Evolutionary conservation across 106 monocot species (phyloP).

Genomic region (Allium cepa): DNA sequence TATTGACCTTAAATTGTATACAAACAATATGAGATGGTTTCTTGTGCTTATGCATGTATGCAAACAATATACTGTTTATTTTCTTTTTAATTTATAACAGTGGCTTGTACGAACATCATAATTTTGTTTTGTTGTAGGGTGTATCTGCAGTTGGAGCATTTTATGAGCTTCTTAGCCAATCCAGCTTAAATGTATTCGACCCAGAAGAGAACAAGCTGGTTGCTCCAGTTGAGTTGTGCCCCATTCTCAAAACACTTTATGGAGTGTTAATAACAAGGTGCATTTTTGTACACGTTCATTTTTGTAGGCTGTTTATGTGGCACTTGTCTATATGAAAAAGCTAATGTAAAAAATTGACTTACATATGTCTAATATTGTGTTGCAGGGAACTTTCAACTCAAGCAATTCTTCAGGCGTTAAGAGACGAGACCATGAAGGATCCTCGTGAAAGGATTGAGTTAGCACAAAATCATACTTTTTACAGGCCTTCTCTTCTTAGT

Average conservation of each 20-base stretch:
- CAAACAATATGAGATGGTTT: not conserved
- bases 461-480: slow-evolving; percentile 85
- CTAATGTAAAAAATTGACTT: not conserved
- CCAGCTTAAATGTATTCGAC: slow-evolving; percentile 53
- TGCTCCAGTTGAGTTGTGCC: slow-evolving; percentile 71
- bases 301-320: not conserved
- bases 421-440: slow-evolving; percentile 93
- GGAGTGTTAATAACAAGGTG: slow-evolving; percentile 71
- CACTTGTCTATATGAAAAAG: not conserved
- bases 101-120: not conserved
- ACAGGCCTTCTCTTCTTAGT: slow-evolving; percentile 75
- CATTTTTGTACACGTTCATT: not conserved
- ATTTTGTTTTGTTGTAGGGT: slow-evolving; percentile 22
- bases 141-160: slow-evolving; percentile 75
- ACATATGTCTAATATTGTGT: not conserved
- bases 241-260: slow-evolving; percentile 56
- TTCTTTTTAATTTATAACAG: not conserved
- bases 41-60: not conserved
- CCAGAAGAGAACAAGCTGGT: slow-evolving; percentile 58
- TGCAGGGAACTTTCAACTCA: slow-evolving; percentile 65
- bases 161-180: slow-evolving; percentile 73
- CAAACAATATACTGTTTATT: not conserved
- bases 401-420: slow-evolving; percentile 85
- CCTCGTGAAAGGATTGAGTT: slow-evolving; percentile 96
- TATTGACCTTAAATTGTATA: not conserved